These are phyloP conservation scores for Lactarius hatsudake DNA, from an alignment of 768 basidiomycete species.

Conservation along the genomic window DNA sequence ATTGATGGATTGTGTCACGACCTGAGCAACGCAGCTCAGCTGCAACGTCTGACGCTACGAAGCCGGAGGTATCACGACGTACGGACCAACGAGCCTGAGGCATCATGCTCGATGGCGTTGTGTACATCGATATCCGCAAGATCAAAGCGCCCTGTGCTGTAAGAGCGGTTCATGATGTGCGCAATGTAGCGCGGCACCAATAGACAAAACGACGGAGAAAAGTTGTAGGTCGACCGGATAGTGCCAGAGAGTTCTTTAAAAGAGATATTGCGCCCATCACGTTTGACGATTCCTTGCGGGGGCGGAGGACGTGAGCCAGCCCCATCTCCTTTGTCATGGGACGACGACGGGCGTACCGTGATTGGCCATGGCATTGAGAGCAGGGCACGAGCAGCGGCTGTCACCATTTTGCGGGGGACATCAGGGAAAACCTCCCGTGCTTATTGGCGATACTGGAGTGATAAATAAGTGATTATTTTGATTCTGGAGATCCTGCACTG, in stretches of 20 bases:
- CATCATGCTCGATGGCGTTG: slow-evolving; percentile 75
- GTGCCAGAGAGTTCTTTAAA: slow-evolving; percentile 47
- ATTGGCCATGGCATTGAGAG: slow-evolving; percentile 78
- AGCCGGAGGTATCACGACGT: background rate
- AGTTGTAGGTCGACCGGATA: slow-evolving; percentile 55
- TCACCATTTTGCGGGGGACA: slow-evolving; percentile 53
- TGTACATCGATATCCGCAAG: slow-evolving; percentile 67
- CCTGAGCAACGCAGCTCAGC: slow-evolving; percentile 39
- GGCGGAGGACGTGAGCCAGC: background rate
- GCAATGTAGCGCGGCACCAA: slow-evolving; percentile 66
- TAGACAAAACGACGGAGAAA: slow-evolving; percentile 61
- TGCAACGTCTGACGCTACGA: background rate
- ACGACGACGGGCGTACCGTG: slow-evolving; percentile 49
- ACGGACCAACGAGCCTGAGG: slow-evolving; percentile 54
- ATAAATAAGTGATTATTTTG: too few relatives aligned
- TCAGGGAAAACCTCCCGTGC: too few relatives aligned
- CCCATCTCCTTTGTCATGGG: background rate
- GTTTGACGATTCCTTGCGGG: slow-evolving; percentile 44
- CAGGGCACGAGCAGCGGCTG: slow-evolving; percentile 72
- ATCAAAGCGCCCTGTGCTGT: slow-evolving; percentile 57
- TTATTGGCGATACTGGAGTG: too few relatives aligned
- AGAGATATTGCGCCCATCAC: slow-evolving; percentile 63
- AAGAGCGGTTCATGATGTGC: slow-evolving; percentile 52
- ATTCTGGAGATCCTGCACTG: too few relatives aligned
- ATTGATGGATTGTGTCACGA: slow-evolving; percentile 45